Evolutionary conservation across 2,329 filamentous ascomycete species (phyloP).

Genomic region (Aspergillus calidoustus): DNA sequence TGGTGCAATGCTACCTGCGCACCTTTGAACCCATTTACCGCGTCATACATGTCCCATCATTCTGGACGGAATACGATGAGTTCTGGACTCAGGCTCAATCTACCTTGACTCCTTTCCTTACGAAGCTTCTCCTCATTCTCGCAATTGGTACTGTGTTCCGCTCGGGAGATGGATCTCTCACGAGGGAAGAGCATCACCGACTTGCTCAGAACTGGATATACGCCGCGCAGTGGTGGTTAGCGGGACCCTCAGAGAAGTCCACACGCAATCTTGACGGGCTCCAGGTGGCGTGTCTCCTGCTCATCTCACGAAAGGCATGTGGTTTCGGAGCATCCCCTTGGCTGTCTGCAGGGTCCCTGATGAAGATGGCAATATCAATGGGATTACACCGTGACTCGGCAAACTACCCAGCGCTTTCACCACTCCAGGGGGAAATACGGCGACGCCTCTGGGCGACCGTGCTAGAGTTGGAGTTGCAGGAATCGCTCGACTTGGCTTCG

Average conservation of each 20-base stretch:
- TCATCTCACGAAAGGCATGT: slow-evolving; percentile 36
- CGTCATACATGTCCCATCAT: slow-evolving; percentile 40
- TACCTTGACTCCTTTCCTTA: slow-evolving; percentile 24
- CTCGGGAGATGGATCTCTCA: slow-evolving; percentile 19
- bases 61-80: slow-evolving; percentile 36
- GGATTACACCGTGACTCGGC: slow-evolving; percentile 36
- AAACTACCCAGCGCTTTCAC: slow-evolving; percentile 25
- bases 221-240: slow-evolving; percentile 42
- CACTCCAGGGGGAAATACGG: slow-evolving; percentile 22
- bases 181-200: slow-evolving; percentile 18
- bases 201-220: slow-evolving; percentile 35
- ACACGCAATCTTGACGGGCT: slow-evolving; percentile 35
- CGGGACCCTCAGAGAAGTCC: slow-evolving; percentile 38
- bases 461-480: slow-evolving; percentile 23
- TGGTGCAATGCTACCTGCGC: slow-evolving; percentile 31
- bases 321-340: slow-evolving; percentile 28
- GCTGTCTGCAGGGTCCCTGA: slow-evolving; percentile 29
- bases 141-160: slow-evolving; percentile 37
- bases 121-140: slow-evolving; percentile 39
- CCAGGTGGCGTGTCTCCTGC: slow-evolving; percentile 40
- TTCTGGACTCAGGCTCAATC: slow-evolving; percentile 33
- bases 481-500: slow-evolving; percentile 20
- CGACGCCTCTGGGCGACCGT: slow-evolving; percentile 25
- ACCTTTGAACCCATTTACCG: slow-evolving; percentile 39
- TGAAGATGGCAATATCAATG: slow-evolving; percentile 33